Conservation (phyloP, 1,284 basidiomycete genomes). For the Austroboletus niveus region DNA sequence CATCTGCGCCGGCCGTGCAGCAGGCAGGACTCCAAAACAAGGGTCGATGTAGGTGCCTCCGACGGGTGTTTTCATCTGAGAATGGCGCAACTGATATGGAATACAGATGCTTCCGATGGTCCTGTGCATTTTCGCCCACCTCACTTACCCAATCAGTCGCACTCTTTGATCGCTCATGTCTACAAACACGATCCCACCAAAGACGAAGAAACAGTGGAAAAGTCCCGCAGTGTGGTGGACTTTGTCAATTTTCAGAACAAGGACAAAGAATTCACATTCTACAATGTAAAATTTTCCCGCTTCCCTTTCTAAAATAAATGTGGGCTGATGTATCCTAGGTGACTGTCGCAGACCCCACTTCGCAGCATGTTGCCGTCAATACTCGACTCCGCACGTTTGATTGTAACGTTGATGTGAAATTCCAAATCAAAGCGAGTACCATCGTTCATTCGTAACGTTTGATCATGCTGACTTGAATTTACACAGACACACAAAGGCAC, state of each 20-base stretch:
- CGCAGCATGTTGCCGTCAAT: conserved; percentile 4
- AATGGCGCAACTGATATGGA: too few relatives aligned
- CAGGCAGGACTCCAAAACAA: background rate
- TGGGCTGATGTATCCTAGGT: background rate
- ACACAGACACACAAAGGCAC: conserved; percentile 7
- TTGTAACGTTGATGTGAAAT: background rate
- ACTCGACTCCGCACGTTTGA: conserved; percentile 13
- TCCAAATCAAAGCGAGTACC: conserved; percentile 2
- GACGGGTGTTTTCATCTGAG: background rate
- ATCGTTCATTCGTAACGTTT: background rate
- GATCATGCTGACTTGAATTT: background rate
- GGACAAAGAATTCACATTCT: conserved; percentile 6
- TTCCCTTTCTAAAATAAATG: background rate
- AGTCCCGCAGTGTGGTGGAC: background rate
- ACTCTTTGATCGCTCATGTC: conserved; percentile 12
- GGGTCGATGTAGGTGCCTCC: conserved; percentile 5
- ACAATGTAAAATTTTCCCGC: conserved; percentile 3
- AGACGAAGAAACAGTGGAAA: background rate
- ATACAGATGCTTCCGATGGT: conserved; percentile 3
- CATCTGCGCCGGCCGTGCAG: too few relatives aligned
- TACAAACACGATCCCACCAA: background rate
- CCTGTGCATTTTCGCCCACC: conserved; percentile 10
- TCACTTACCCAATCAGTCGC: background rate
- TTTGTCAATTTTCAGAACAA: conserved; percentile 3
- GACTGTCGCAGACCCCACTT: conserved; percentile 13